Evolutionary conservation across 202 grass and related monocot species (phyloP).

Genomic region (Cymbopogon flexuosus): DNA sequence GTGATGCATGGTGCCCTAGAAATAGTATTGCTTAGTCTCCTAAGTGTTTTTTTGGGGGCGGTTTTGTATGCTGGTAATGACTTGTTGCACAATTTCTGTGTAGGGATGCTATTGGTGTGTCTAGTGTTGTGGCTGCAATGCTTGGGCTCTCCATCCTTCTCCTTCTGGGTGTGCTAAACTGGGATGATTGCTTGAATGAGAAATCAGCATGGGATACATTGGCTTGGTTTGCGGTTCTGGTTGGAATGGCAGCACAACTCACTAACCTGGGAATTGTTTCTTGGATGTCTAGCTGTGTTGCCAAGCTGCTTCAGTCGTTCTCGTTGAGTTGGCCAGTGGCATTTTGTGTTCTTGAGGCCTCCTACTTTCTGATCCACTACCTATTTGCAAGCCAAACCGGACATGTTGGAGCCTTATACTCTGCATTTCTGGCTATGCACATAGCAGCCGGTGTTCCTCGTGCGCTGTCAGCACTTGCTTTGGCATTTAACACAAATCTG

Average conservation of each 20-base stretch:
- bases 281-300: constrained; percentile 84
- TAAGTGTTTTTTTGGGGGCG: neutral
- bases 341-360: constrained; percentile 71
- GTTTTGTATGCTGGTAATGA: neutral
- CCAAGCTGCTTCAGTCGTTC: constrained; percentile 59
- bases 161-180: constrained; percentile 75
- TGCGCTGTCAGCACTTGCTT: constrained; percentile 67
- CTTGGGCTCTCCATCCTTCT: constrained; percentile 86
- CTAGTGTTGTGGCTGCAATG: constrained; percentile 92
- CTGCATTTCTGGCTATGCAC: constrained; percentile 91
- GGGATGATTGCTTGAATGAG: constrained; percentile 90
- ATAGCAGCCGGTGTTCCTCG: constrained; percentile 73
- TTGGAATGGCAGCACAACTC: constrained; percentile 89
- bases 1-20: neutral
- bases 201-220: constrained; percentile 95
- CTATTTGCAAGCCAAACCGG: constrained; percentile 94
- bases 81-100: constrained; percentile 11
- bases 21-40: neutral
- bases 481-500: constrained; percentile 86
- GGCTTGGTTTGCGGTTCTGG: constrained; percentile 86
- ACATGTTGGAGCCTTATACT: constrained; percentile 86
- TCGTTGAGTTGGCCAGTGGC: constrained; percentile 87
- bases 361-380: constrained; percentile 92
- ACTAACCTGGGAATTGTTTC: constrained; percentile 81
- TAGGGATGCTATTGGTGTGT: constrained; percentile 75